Percentiles rank a stretch among this genome's conserved stretches.
Evolutionary conservation across 78 protist genomes (phyloP).

Genomic region (Pirum gemmata): DNA sequence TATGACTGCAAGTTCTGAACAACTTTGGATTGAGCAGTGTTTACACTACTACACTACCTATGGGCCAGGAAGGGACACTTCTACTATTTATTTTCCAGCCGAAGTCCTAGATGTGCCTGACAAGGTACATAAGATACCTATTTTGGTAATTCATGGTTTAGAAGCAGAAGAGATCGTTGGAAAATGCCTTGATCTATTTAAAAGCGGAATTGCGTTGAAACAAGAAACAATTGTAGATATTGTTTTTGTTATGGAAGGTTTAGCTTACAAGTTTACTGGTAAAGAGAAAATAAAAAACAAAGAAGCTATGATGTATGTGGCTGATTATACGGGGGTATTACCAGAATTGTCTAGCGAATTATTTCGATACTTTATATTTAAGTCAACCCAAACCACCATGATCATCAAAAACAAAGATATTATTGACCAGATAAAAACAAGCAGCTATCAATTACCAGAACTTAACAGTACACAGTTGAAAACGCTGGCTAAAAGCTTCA

Average conservation of each 20-base stretch:
- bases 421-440: not conserved
- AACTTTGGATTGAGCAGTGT: not conserved
- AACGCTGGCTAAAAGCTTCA: not conserved
- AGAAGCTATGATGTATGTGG: not conserved
- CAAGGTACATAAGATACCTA: not conserved
- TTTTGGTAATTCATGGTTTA: not conserved
- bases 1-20: not conserved
- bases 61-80: not conserved
- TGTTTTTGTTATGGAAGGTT: not conserved
- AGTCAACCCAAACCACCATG: not conserved
- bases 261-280: not conserved
- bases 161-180: not conserved
- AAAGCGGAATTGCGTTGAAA: not conserved
- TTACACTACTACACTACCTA: not conserved
- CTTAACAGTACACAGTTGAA: no score
- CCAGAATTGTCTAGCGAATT: not conserved
- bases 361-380: not conserved
- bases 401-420: not conserved
- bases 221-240: not conserved
- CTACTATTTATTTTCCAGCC: not conserved
- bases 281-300: not conserved
- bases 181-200: not conserved
- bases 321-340: not conserved
- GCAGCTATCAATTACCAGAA: not conserved
- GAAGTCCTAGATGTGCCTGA: not conserved